Evolutionary conservation across 331 rosid genomes (phyloP).

Genomic region (Telfairia occidentalis): DNA sequence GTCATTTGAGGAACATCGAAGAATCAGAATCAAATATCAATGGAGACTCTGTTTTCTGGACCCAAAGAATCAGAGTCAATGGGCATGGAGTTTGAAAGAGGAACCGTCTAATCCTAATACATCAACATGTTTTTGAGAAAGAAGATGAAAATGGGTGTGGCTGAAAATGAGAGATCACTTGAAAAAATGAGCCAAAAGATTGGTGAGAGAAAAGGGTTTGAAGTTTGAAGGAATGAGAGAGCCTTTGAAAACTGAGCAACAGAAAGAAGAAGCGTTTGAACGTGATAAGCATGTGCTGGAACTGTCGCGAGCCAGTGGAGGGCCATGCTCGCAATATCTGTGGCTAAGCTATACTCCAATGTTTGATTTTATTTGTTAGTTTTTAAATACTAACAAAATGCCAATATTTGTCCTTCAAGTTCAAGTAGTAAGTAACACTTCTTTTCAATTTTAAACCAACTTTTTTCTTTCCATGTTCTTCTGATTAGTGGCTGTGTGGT

Average conservation of each 20-base stretch:
- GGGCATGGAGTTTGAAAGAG: background rate
- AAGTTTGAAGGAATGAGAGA: background rate
- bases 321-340: background rate
- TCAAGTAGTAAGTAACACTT: background rate
- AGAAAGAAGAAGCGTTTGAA: too few relatives aligned
- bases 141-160: background rate
- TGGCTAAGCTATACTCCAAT: background rate
- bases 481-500: background rate
- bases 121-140: background rate
- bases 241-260: background rate
- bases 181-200: too few relatives aligned
- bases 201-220: background rate
- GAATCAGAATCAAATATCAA: background rate
- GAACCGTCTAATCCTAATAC: too few relatives aligned
- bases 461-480: background rate
- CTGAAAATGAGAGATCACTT: too few relatives aligned
- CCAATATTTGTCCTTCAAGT: background rate
- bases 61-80: background rate
- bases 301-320: background rate
- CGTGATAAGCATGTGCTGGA: constrained; percentile 13
- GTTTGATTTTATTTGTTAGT: background rate
- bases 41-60: background rate
- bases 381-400: background rate
- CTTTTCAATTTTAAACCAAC: background rate
- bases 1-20: background rate